A percentile compares a stretch with the other conserved stretches of the same genome.
Conservation (phyloP, 2,329 filamentous ascomycete genomes). For the Hypoxylon sp. region DNA sequence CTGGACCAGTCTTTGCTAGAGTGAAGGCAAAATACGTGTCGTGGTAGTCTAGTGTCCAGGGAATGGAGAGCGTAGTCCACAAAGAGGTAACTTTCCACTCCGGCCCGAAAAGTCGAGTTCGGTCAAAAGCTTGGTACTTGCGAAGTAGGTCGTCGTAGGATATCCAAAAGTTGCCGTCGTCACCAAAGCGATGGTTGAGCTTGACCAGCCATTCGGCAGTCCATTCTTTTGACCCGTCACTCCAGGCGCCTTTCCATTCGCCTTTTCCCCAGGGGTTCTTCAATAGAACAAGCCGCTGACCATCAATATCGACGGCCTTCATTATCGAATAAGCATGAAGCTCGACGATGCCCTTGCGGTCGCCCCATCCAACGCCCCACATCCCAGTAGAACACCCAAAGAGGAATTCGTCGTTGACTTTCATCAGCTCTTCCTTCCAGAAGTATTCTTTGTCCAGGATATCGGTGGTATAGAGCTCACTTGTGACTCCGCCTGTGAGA, state of each 20-base stretch:
- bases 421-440: conserved; percentile 83
- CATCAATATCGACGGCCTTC: conserved; percentile 71
- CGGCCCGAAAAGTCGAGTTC: conserved; percentile 69
- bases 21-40: conserved; percentile 68
- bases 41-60: conserved; percentile 70
- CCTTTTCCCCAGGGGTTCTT: conserved; percentile 85
- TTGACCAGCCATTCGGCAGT: conserved; percentile 82
- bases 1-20: conserved; percentile 63
- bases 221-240: conserved; percentile 88
- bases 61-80: conserved; percentile 68
- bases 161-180: conserved; percentile 78
- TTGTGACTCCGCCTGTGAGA: conserved; percentile 75
- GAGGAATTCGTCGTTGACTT: conserved; percentile 83
- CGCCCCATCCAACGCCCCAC: conserved; percentile 61
- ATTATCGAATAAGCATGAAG: conserved; percentile 74
- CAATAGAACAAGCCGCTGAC: conserved; percentile 74
- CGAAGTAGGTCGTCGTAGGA: conserved; percentile 71
- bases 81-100: conserved; percentile 67
- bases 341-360: conserved; percentile 70
- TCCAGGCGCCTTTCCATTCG: conserved; percentile 87
- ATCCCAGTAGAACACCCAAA: conserved; percentile 72
- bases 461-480: conserved; percentile 75
- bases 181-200: conserved; percentile 80
- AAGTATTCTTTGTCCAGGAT: conserved; percentile 83
- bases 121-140: conserved; percentile 71